These are phyloP conservation scores for Ustilago bromivora DNA, from an alignment of 1,284 basidiomycete species.

Conservation along the genomic window DNA sequence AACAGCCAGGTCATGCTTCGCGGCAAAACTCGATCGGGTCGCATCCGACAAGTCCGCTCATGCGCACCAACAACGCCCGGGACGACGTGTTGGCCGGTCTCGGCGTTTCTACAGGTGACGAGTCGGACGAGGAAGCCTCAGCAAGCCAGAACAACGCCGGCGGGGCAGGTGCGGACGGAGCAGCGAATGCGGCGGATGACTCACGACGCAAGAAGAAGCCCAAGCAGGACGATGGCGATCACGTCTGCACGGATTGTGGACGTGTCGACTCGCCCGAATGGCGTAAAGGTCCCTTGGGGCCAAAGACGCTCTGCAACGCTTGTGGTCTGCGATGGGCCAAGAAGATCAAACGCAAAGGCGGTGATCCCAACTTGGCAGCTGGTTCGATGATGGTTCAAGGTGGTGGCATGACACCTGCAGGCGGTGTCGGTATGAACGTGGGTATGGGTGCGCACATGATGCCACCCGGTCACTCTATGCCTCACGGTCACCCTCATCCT, in stretches of 20 bases:
- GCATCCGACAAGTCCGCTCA: conserved; percentile 45
- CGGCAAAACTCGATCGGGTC: conserved; percentile 44
- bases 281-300: conserved; percentile 66
- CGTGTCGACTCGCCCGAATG: conserved; percentile 67
- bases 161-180: conserved; percentile 17
- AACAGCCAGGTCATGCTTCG: conserved; percentile 23
- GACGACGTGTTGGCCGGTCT: conserved; percentile 45
- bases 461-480: conserved; percentile 24
- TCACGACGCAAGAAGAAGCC: conserved; percentile 56
- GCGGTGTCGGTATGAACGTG: conserved; percentile 27
- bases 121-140: conserved; percentile 42
- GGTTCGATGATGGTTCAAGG: conserved; percentile 36
- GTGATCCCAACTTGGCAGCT: conserved; percentile 50
- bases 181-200: conserved; percentile 27
- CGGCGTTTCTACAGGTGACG: conserved; percentile 38
- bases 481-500: conserved; percentile 40
- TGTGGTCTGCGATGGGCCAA: conserved; percentile 68
- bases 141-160: conserved; percentile 15
- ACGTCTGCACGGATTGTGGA: conserved; percentile 67
- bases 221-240: conserved; percentile 61
- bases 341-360: conserved; percentile 65
- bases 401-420: conserved; percentile 27
- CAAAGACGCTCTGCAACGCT: conserved; percentile 65
- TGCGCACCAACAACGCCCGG: conserved; percentile 35
- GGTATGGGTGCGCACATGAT: conserved; percentile 37